Percentiles rank a stretch among this genome's conserved stretches.
These are phyloP conservation scores for Cutaneotrichosporon mucoides DNA, from an alignment of 1,284 basidiomycete species.

Conservation along the genomic window DNA sequence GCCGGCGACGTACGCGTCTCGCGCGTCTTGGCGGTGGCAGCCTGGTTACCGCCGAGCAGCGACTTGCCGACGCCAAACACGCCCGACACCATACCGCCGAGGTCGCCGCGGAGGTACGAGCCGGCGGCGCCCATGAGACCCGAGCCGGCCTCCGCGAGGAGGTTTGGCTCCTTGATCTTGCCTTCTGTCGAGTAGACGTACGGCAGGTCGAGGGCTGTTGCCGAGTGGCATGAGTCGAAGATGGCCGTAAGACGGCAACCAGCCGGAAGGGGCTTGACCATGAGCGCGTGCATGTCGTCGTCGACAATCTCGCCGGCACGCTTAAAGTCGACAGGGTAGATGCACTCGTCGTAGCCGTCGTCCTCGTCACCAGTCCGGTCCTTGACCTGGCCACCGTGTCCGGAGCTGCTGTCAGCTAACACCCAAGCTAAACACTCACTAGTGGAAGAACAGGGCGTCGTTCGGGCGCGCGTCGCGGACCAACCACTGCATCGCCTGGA, in stretches of 20 bases:
- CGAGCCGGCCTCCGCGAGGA: conserved; percentile 69
- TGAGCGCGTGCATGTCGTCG: conserved; percentile 61
- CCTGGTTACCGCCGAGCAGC: conserved; percentile 16
- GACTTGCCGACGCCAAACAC: conserved; percentile 34
- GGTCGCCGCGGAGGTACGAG: conserved; percentile 56
- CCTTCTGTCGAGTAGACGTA: conserved; percentile 80
- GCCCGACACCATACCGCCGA: conserved; percentile 62
- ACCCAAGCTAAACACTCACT: too few species aligned
- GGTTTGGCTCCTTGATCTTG: conserved; percentile 76
- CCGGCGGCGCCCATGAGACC: conserved; percentile 56
- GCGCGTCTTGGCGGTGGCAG: conserved; percentile 46
- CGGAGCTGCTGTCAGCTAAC: conserved; percentile 50
- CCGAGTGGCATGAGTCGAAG: conserved; percentile 61
- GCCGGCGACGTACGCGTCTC: conserved; percentile 74
- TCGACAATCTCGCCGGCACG: conserved; percentile 70
- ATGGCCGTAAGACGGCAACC: conserved; percentile 85
- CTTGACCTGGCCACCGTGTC: conserved; percentile 74
- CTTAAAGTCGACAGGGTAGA: conserved; percentile 78
- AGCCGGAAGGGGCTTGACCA: conserved; percentile 62
- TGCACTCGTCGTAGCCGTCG: conserved; percentile 62
- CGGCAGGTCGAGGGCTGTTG: conserved; percentile 52
- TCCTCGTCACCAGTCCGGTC: conserved; percentile 64
- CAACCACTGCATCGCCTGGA: conserved; percentile 82
- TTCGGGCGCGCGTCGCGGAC: conserved; percentile 70
- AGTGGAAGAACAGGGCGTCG: conserved; percentile 90